Conservation (phyloP, 768 basidiomycete genomes). For the Agrocybe praecox region DNA sequence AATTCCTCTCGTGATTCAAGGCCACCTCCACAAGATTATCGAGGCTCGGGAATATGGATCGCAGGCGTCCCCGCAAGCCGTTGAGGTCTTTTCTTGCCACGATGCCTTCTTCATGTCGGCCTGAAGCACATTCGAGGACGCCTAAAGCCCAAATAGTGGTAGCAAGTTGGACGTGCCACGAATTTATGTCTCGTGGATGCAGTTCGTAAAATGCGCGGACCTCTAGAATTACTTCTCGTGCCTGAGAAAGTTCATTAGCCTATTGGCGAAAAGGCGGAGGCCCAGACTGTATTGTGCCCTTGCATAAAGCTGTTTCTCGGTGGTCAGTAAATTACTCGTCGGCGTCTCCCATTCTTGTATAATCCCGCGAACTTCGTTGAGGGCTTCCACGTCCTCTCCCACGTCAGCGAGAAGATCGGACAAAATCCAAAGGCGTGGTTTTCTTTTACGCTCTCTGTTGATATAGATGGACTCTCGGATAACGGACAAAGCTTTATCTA, state of each 20-base stretch:
- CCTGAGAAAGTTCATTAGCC: not conserved
- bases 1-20: not conserved
- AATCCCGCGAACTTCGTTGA: not conserved
- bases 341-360: not conserved
- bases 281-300: not conserved
- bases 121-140: slow-evolving; percentile 6
- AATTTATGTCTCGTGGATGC: slow-evolving; percentile 1
- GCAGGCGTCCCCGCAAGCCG: not conserved
- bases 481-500: not conserved
- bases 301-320: not conserved
- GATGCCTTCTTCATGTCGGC: slow-evolving; percentile 8
- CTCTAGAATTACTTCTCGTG: not conserved
- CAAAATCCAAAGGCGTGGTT: not conserved
- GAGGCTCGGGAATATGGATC: not conserved
- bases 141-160: not conserved
- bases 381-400: not conserved
- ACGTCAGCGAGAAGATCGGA: not conserved
- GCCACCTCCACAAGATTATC: not conserved
- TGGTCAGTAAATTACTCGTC: not conserved
- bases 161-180: not conserved
- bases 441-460: not conserved
- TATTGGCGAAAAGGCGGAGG: not conserved
- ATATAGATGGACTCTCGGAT: not conserved
- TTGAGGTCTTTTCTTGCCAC: not conserved
- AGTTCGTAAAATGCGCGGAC: not conserved